Evolutionary conservation across 1,284 basidiomycete species (phyloP).

Genomic region (Sphagnurus paluster): DNA sequence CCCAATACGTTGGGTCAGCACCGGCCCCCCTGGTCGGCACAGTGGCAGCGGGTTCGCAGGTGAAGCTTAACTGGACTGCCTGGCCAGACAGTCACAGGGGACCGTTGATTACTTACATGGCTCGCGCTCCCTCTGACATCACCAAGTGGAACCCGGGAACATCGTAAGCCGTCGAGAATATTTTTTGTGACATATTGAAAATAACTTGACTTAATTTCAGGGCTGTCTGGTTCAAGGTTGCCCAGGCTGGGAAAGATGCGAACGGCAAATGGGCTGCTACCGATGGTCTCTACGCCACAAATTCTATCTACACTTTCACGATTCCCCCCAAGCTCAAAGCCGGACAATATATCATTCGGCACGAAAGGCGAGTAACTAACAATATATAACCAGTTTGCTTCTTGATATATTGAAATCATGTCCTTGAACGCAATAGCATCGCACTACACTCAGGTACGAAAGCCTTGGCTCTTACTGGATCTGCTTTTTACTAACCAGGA

Average conservation of each 20-base stretch:
- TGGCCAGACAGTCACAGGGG: conserved; percentile 48
- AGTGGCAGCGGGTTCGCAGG: conserved; percentile 41
- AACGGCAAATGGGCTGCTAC: conserved; percentile 36
- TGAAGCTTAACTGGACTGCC: conserved; percentile 49
- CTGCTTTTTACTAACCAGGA: background rate
- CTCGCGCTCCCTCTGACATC: conserved; percentile 43
- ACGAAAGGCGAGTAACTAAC: conserved; percentile 12
- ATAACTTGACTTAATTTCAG: conserved; percentile 8
- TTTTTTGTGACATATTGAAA: background rate
- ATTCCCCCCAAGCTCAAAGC: conserved; percentile 35
- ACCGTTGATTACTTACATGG: conserved; percentile 50
- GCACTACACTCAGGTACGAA: conserved; percentile 14
- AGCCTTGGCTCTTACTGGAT: background rate
- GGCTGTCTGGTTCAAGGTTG: conserved; percentile 47
- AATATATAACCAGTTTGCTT: background rate
- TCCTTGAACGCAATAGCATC: conserved; percentile 2
- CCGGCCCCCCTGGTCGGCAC: conserved; percentile 46
- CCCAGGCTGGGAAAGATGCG: conserved; percentile 35
- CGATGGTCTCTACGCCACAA: conserved; percentile 33
- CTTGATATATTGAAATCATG: background rate
- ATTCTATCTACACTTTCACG: conserved; percentile 40
- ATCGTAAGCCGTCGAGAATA: conserved; percentile 28
- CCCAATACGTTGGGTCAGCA: conserved; percentile 32
- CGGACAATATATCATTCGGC: conserved; percentile 24
- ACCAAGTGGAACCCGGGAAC: conserved; percentile 45